Conservation (phyloP, 2,329 filamentous ascomycete species). For the Iodosphaeria phyllophila region DNA sequence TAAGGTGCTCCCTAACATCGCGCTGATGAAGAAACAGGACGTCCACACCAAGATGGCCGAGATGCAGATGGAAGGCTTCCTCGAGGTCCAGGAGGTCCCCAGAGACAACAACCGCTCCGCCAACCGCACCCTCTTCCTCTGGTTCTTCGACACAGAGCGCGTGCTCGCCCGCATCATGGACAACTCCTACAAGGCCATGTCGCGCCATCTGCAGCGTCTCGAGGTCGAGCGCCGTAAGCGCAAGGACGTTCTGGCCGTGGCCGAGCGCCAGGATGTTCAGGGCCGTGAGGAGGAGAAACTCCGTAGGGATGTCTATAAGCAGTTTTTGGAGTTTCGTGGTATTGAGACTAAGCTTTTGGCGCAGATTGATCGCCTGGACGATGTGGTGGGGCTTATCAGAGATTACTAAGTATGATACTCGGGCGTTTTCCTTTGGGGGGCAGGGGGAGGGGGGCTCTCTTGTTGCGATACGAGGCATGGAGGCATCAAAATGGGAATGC, state of each 20-base stretch:
- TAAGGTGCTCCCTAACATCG: constrained; percentile 63
- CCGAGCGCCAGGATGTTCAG: constrained; percentile 70
- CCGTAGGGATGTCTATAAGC: constrained; percentile 50
- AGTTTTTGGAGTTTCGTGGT: constrained; percentile 37
- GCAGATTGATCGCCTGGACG: constrained; percentile 67
- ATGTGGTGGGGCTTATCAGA: constrained; percentile 63
- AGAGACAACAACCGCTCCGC: constrained; percentile 69
- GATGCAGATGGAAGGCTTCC: constrained; percentile 71
- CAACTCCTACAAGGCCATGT: constrained; percentile 77
- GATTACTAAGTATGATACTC: constrained; percentile 60
- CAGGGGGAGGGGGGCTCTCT: no score
- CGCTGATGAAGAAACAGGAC: constrained; percentile 70
- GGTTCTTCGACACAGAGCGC: constrained; percentile 70
- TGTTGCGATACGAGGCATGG: no score
- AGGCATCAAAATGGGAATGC: no score
- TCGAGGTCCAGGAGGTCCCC: constrained; percentile 88
- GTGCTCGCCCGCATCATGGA: constrained; percentile 55
- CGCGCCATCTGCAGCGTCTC: constrained; percentile 64
- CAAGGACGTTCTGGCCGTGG: constrained; percentile 57
- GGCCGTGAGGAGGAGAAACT: constrained; percentile 70
- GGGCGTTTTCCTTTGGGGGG: no score
- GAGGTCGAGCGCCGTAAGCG: constrained; percentile 56
- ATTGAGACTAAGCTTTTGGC: constrained; percentile 57
- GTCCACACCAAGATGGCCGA: constrained; percentile 69
- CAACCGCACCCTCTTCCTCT: constrained; percentile 73